Conservation (phyloP, 2,329 filamentous ascomycete genomes). For the Coniosporium tulheliwenetii region DNA sequence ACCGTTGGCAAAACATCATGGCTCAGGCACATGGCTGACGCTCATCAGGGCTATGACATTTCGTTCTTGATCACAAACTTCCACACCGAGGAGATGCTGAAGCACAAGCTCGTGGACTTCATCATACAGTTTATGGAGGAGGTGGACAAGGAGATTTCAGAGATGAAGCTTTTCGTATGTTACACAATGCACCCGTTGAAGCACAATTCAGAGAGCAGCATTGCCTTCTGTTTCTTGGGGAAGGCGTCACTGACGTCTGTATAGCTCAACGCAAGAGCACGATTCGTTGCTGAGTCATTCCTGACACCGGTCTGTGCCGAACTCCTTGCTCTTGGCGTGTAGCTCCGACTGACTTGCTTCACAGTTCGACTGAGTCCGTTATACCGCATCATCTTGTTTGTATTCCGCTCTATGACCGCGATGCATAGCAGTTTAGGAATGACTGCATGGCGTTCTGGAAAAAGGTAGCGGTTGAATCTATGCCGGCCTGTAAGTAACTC, state of each 20-base stretch:
- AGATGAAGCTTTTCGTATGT: constrained; percentile 98
- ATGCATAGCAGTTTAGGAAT: too few species aligned
- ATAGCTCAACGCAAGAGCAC: constrained; percentile 85
- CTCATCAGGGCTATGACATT: constrained; percentile 77
- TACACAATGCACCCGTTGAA: too few species aligned
- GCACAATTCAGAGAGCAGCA: too few species aligned
- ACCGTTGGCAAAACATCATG: constrained; percentile 11
- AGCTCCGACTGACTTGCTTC: too few species aligned
- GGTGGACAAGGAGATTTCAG: constrained; percentile 98
- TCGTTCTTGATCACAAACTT: constrained; percentile 98
- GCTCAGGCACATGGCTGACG: neutral
- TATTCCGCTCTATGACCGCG: too few species aligned
- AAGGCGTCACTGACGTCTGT: constrained; percentile 14
- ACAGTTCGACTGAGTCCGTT: too few species aligned
- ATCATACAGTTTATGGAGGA: constrained; percentile 99
- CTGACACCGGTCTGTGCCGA: constrained; percentile 60
- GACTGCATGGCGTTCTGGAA: too few species aligned
- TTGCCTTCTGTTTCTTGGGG: constrained; percentile 1
- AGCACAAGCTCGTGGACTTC: constrained; percentile 98
- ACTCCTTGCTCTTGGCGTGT: too few species aligned
- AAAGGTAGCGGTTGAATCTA: too few species aligned
- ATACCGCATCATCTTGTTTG: too few species aligned
- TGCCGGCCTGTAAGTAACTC: too few species aligned
- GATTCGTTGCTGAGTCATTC: constrained; percentile 97
- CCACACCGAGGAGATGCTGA: constrained; percentile 96